phyloP scores from a whole-genome alignment of 371 early-diverging fungal genomes.

The Thermomucor indicae-seudaticae region DNA sequence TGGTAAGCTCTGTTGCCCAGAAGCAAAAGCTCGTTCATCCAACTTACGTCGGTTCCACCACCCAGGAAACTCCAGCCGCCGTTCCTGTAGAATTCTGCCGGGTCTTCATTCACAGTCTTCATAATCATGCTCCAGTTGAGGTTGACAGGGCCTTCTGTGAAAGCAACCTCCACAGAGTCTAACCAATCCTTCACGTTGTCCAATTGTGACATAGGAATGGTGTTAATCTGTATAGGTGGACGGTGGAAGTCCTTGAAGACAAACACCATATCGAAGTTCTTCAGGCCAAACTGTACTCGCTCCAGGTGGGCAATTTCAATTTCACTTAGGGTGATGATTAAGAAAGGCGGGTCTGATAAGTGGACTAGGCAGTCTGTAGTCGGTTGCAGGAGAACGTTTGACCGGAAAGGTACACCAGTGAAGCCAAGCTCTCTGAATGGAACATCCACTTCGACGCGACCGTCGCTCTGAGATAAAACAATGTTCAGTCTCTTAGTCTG shows the following conservation, averaged over 20 bases:
- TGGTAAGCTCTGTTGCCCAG: neutral
- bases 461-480: constrained; percentile 53
- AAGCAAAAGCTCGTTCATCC: neutral
- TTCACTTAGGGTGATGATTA: constrained; percentile 92
- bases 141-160: constrained; percentile 96
- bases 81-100: constrained; percentile 92
- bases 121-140: constrained; percentile 98
- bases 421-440: constrained; percentile 96
- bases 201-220: constrained; percentile 92
- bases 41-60: constrained; percentile 61
- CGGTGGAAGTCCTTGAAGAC: constrained; percentile 95
- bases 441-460: constrained; percentile 87
- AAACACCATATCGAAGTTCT: constrained; percentile 99
- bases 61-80: constrained; percentile 97
- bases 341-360: constrained; percentile 95
- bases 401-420: constrained; percentile 94
- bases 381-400: constrained; percentile 94
- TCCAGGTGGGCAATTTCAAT: constrained; percentile 98
- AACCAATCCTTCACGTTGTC: constrained; percentile 98
- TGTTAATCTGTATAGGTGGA: constrained; percentile 93
- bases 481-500: neutral
- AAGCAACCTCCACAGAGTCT: constrained; percentile 95
- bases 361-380: constrained; percentile 98
- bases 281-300: constrained; percentile 96
- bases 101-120: constrained; percentile 97